Evolutionary conservation across 2,329 filamentous ascomycete genomes (phyloP).

Genomic region (Fusarium secorum): DNA sequence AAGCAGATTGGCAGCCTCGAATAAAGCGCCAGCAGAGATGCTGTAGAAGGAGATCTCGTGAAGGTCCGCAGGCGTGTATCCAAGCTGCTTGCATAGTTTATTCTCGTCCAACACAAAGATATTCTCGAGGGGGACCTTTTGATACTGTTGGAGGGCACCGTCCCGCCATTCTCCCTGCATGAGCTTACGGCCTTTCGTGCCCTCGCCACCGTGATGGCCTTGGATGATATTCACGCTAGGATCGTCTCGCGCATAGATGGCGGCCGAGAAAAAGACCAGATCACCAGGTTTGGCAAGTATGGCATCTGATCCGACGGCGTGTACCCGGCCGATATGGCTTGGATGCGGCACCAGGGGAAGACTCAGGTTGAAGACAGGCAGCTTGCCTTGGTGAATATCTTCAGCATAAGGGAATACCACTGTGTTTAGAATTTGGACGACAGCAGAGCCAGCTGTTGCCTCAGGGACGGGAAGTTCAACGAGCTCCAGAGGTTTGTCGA

Average conservation of each 20-base stretch:
- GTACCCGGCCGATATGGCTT: neutral
- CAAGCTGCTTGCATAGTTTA: neutral
- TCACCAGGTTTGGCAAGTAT: neutral
- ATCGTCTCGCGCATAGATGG: neutral
- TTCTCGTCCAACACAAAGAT: neutral
- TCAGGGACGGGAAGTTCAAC: neutral
- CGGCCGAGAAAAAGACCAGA: neutral
- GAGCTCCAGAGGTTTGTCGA: neutral
- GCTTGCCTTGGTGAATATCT: neutral
- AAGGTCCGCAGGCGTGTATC: neutral
- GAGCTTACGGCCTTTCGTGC: neutral
- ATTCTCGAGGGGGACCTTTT: neutral
- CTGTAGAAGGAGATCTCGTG: neutral
- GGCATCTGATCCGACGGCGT: neutral
- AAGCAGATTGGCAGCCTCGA: neutral
- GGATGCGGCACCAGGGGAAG: neutral
- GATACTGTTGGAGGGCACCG: neutral
- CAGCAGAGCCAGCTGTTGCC: neutral
- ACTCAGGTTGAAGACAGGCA: neutral
- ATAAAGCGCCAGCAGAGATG: neutral
- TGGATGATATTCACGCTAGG: neutral
- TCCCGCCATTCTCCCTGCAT: neutral
- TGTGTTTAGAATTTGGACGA: neutral
- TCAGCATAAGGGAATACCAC: neutral
- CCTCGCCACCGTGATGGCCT: neutral